Evolutionary conservation across 495 filamentous ascomycete species (phyloP).

Genomic region (Pyrenula massariospora): DNA sequence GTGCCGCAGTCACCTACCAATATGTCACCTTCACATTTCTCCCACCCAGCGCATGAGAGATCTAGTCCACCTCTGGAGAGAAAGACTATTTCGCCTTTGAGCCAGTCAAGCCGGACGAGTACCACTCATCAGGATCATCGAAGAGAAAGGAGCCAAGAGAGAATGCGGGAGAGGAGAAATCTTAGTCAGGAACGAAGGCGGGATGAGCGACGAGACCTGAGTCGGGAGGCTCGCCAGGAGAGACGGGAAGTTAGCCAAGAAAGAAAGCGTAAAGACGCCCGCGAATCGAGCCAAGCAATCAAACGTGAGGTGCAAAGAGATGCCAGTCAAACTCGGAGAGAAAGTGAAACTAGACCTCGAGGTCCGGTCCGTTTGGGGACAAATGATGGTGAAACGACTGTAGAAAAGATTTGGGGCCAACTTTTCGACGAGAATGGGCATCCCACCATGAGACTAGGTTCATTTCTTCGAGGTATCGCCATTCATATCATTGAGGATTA

Average conservation of each 20-base stretch:
- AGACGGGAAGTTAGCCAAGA: not conserved
- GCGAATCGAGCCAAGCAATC: not conserved
- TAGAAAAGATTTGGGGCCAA: constrained; percentile 65
- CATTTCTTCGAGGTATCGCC: constrained; percentile 68
- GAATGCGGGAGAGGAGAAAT: not conserved
- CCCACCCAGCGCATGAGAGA: constrained; percentile 12
- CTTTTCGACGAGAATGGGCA: constrained; percentile 59
- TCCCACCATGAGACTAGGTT: constrained; percentile 54
- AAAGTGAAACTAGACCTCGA: constrained; percentile 25
- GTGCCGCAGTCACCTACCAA: constrained; percentile 10
- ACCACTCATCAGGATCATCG: not conserved
- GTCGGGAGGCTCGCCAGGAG: not conserved
- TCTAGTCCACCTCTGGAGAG: constrained; percentile 10
- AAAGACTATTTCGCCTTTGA: constrained; percentile 12
- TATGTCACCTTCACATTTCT: constrained; percentile 10
- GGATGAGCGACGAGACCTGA: not conserved
- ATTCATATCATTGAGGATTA: constrained; percentile 73
- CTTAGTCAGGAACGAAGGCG: not conserved
- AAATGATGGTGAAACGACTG: constrained; percentile 40
- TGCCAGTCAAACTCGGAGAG: not conserved
- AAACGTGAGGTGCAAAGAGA: not conserved
- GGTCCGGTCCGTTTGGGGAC: constrained; percentile 31
- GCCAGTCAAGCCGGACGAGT: constrained; percentile 22
- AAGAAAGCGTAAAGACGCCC: not conserved
- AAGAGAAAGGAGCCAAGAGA: not conserved